Percentiles rank a stretch among this genome's conserved stretches.
Conservation (phyloP, 2,329 filamentous ascomycete species). For the Claviceps sp. region DNA sequence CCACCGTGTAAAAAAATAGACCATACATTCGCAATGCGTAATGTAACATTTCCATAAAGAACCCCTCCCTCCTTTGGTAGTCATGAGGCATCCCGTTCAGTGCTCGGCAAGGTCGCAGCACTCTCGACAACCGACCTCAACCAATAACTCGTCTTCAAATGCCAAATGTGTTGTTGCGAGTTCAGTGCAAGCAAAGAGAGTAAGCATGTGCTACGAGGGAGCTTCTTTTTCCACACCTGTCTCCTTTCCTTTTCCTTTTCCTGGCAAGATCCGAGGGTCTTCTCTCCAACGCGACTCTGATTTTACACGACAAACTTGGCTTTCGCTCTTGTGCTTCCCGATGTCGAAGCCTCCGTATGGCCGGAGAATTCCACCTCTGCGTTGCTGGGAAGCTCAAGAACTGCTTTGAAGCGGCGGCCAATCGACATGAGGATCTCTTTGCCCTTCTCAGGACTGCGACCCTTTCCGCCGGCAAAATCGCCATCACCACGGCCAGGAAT, state of each 20-base stretch:
- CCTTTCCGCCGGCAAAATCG: constrained; percentile 62
- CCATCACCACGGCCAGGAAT: constrained; percentile 63
- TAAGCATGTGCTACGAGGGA: constrained; percentile 3
- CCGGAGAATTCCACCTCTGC: constrained; percentile 91
- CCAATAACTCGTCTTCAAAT: constrained; percentile 1
- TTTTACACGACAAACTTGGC: constrained; percentile 80
- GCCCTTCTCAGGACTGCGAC: constrained; percentile 66
- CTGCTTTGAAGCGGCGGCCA: constrained; percentile 83
- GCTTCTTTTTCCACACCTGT: constrained; percentile 12
- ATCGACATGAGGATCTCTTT: constrained; percentile 75
- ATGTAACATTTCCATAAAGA: neutral
- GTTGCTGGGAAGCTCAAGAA: constrained; percentile 61
- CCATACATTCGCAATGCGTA: neutral
- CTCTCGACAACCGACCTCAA: neutral
- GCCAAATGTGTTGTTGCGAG: neutral
- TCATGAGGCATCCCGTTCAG: neutral
- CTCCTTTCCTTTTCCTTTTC: constrained; percentile 7
- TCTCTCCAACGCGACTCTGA: neutral
- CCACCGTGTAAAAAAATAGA: constrained; percentile 16
- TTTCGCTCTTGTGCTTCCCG: constrained; percentile 89
- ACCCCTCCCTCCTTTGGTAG: neutral
- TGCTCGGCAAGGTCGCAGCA: neutral
- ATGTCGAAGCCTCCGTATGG: constrained; percentile 86
- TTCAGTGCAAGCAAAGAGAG: neutral
- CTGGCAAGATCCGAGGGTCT: neutral